Evolutionary conservation across 1,139 yeast genomes (phyloP).

Genomic region (Pichia inconspicua): DNA sequence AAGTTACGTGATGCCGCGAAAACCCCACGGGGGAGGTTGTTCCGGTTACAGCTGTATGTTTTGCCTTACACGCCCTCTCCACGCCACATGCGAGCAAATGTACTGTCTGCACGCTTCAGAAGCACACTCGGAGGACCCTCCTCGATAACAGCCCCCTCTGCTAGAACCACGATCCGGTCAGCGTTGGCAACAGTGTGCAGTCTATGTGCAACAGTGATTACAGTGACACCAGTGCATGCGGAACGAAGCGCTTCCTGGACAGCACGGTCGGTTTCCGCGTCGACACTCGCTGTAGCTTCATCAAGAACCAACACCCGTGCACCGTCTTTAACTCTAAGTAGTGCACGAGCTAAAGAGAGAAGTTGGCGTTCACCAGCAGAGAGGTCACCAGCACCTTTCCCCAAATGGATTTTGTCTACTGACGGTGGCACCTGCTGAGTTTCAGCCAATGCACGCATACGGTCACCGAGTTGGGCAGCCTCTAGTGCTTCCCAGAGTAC

Average conservation of each 20-base stretch:
- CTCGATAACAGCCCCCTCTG: slow-evolving; percentile 59
- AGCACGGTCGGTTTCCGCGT: slow-evolving; percentile 67
- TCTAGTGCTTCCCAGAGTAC: slow-evolving; percentile 44
- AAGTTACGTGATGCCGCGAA: too few species aligned
- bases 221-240: slow-evolving; percentile 58
- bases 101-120: slow-evolving; percentile 32
- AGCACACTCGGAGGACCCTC: slow-evolving; percentile 56
- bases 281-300: slow-evolving; percentile 85
- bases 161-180: slow-evolving; percentile 64
- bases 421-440: background rate
- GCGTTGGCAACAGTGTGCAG: slow-evolving; percentile 76
- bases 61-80: too few species aligned
- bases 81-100: background rate
- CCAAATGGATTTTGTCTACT: slow-evolving; percentile 22
- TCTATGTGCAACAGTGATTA: slow-evolving; percentile 76
- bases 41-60: too few species aligned
- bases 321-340: slow-evolving; percentile 20
- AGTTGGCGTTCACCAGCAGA: slow-evolving; percentile 77
- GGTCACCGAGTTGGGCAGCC: slow-evolving; percentile 44
- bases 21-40: background rate
- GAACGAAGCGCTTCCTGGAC: slow-evolving; percentile 66
- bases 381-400: slow-evolving; percentile 66
- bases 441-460: background rate
- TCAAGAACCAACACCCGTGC: slow-evolving; percentile 49
- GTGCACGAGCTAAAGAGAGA: slow-evolving; percentile 67